Evolutionary conservation across 139 green algal genomes (phyloP), one percentile per base, ranked within the genome.

Genomic region (Mesotaenium endlicherianum): DNA sequence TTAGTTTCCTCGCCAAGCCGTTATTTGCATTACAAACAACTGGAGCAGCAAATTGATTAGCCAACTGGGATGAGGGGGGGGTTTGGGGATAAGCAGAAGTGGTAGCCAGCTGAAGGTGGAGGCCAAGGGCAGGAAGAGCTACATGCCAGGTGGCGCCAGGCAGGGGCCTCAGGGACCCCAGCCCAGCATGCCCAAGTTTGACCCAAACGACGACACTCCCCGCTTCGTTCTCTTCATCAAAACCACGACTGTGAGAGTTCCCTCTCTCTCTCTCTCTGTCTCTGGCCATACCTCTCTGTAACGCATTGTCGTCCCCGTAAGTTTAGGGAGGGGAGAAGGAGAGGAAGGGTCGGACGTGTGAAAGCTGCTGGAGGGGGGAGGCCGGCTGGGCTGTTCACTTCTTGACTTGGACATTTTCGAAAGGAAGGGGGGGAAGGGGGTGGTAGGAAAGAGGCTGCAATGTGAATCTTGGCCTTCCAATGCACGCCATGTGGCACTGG

Each of bases 171-270:
- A 55, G 57, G 36, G 30, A 40, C 39, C 38, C 30, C 39, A 75
- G 38, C 75, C 47, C 3, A 39, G 36, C 39, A 6, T 71, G 34
- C 75, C 75, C 34, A 43, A 82, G 59, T 49, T 82, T 76, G 75
- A 70, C 55, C 20, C 75, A 17, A n/a, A 30, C 26, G 75, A 82
- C 39, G 75, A 82, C 55, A 82, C 75, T 5, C 70, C 78, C 70
- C 26, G 47, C 26, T 85, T 85, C 78, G 69, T 83, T 4, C 38
- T 85, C 42, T 85, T 85, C 43, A 83, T 85, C 78, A 58, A 47
- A 30, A 70, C 70, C 16, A 85, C 87, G 41, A 76, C 40, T 20
- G 72, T 80, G 20, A 67, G 70, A 16, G 26, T 16, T 6, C 40
- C 30, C 43, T n/a, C 36, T 0, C 14, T 6, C 40, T n/a, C 26